A percentile compares a stretch with the other conserved stretches of the same genome.
Conservation (phyloP, 2,329 filamentous ascomycete species). For the Tolypocladium pustulatum region DNA sequence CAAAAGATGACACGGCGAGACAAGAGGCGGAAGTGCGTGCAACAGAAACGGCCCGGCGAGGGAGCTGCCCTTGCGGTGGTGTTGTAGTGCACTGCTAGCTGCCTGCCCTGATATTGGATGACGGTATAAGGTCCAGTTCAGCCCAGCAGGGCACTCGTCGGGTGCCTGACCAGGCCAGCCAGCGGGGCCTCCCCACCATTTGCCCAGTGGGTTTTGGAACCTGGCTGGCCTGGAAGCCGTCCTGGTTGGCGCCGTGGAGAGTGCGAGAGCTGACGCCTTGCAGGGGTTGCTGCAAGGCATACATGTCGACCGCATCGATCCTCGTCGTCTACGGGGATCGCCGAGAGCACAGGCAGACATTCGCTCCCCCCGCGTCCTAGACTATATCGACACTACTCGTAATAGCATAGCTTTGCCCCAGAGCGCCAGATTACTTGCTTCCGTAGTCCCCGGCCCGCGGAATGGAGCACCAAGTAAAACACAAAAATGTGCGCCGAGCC, state of each 20-base stretch:
- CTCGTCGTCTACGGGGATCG: background rate
- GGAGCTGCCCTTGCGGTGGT: background rate
- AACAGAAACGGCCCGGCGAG: background rate
- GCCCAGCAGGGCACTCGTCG: background rate
- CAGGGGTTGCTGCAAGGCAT: background rate
- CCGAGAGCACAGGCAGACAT: background rate
- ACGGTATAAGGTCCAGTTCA: background rate
- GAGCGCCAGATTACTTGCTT: background rate
- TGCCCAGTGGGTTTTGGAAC: background rate
- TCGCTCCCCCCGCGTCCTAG: too few relatives aligned
- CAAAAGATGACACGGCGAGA: background rate
- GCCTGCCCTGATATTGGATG: background rate
- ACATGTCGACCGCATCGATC: background rate
- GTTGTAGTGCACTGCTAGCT: background rate
- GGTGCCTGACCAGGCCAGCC: background rate
- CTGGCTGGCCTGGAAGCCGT: too few relatives aligned
- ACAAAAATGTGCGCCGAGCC: background rate
- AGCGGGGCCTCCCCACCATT: background rate
- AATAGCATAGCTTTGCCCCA: too few relatives aligned
- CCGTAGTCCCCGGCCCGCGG: background rate
- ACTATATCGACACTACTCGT: background rate
- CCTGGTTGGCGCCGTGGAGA: background rate
- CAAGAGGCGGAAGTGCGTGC: background rate
- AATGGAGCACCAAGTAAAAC: background rate
- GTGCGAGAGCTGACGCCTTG: background rate